phyloP scores from a whole-genome alignment of 345 rosid species.

The Clausena lansium region DNA sequence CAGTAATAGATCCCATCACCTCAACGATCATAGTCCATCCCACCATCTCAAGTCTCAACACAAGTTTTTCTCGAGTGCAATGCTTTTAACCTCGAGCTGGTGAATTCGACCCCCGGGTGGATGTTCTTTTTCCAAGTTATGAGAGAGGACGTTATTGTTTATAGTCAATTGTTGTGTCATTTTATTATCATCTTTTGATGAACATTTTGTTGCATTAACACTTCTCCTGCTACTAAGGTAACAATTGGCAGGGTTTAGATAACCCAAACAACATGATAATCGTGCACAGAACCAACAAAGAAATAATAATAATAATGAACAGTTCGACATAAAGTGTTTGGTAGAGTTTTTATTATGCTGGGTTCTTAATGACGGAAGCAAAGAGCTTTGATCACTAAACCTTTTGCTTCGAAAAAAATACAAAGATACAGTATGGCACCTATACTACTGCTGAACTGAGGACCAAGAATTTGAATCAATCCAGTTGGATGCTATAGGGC shows the following conservation, averaged over 20 bases:
- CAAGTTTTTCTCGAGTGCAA: constrained; percentile 19
- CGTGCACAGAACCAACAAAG: not conserved
- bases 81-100: constrained; percentile 58
- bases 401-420: not conserved
- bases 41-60: too few relatives aligned
- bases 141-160: too few relatives aligned
- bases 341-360: not conserved
- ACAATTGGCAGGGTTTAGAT: not conserved
- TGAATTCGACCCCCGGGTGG: constrained; percentile 51
- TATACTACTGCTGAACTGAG: constrained; percentile 35
- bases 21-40: too few relatives aligned
- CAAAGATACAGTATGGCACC: not conserved
- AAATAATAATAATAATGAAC: constrained; percentile 18
- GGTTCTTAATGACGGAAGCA: not conserved
- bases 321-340: not conserved
- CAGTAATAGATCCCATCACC: too few relatives aligned
- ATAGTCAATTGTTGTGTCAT: not conserved
- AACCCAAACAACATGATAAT: not conserved
- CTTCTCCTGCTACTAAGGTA: not conserved
- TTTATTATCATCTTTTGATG: not conserved
- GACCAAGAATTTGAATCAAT: constrained; percentile 83
- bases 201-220: not conserved
- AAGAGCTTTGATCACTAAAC: not conserved
- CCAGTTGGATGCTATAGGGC: constrained; percentile 90
- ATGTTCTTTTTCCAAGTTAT: constrained; percentile 7